A percentile compares a stretch with the other conserved stretches of the same genome.
These are phyloP conservation scores for Suillus cothurnatus DNA, from an alignment of 768 basidiomycete species.

Conservation along the genomic window DNA sequence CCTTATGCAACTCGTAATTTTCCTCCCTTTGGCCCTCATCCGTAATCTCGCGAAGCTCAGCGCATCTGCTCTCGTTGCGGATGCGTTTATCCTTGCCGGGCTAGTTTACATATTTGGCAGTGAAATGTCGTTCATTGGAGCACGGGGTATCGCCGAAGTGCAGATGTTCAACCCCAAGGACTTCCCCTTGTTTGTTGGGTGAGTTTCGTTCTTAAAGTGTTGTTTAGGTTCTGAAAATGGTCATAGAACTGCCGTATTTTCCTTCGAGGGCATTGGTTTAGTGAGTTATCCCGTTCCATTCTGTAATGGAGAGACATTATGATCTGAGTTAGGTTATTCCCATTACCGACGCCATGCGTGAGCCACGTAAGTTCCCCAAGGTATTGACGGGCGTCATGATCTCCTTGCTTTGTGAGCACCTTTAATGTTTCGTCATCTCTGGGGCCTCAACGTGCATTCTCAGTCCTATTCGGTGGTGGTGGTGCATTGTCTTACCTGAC, in stretches of 20 bases:
- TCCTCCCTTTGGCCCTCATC: constrained; percentile 87
- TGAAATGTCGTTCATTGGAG: constrained; percentile 70
- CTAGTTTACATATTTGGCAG: constrained; percentile 85
- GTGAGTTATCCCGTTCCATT: constrained; percentile 41
- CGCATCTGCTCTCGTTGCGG: constrained; percentile 88
- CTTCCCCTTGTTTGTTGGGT: constrained; percentile 94
- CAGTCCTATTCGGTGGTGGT: constrained; percentile 85
- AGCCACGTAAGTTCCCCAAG: constrained; percentile 89
- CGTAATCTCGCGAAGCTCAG: constrained; percentile 95
- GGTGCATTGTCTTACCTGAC: constrained; percentile 86
- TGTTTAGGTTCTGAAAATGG: constrained; percentile 3
- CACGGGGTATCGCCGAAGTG: constrained; percentile 75
- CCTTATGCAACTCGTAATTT: constrained; percentile 77
- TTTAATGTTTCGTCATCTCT: constrained; percentile 4
- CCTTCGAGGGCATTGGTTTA: constrained; percentile 96
- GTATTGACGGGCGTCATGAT: constrained; percentile 91
- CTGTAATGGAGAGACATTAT: constrained; percentile 5
- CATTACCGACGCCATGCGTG: constrained; percentile 95
- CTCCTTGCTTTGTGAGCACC: constrained; percentile 64
- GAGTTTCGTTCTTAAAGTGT: constrained; percentile 26
- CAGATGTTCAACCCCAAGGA: constrained; percentile 86
- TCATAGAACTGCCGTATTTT: constrained; percentile 91
- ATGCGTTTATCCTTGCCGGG: constrained; percentile 92
- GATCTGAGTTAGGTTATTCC: constrained; percentile 70
- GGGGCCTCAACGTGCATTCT: constrained; percentile 14